Evolutionary conservation across 129 eudicot species (phyloP), one percentile per base, ranked within the genome.

Genomic region (Ambrosia trifida): DNA sequence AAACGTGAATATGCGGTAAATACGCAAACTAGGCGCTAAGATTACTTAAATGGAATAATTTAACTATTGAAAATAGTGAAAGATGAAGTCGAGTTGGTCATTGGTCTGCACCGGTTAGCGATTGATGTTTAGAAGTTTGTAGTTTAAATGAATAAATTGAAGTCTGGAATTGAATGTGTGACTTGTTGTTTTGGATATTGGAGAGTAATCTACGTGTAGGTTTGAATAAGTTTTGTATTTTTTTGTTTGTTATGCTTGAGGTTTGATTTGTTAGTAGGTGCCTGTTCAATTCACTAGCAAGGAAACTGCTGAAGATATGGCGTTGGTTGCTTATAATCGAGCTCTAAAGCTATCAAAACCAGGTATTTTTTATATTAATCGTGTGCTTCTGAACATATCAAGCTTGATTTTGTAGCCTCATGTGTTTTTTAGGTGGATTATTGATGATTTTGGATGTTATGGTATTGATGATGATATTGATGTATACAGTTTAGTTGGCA

Each of bases 261-360:
- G 4, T 76, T 40, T 64, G 31, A 53, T 71, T 17, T 60, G 52
- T 18, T 68, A 31, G 24, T 73, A 95, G 97, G 90, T 87, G 35
- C 99, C 99, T 20, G 19, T 72, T 76, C 87, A 84, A 41, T 87
- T 86, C 67, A 77, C 89, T 35, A 77, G 94, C 61, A 78, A 72
- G 78, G 83, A 90, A 71, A 90, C 91, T 62, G 99, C 96, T 2
- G 89, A 90, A 79, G 96, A 88, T 7, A 83, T 90, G 97, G 96
- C 99, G 10, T 70, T 90, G 70, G 51, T 84, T 81, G 99, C 99
- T 57, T 94, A 94, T 66, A 90, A 94, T 83, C 90, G 97, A 38
- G 99, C 99, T 70, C 75, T 94, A 4, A 87, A 83, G 83, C 84
- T 94, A 66, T 90, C 85, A 12, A 86, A 78, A 72, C 97, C 91